Conservation (phyloP, 257 asterid genomes). For the Plantago ovata region DNA sequence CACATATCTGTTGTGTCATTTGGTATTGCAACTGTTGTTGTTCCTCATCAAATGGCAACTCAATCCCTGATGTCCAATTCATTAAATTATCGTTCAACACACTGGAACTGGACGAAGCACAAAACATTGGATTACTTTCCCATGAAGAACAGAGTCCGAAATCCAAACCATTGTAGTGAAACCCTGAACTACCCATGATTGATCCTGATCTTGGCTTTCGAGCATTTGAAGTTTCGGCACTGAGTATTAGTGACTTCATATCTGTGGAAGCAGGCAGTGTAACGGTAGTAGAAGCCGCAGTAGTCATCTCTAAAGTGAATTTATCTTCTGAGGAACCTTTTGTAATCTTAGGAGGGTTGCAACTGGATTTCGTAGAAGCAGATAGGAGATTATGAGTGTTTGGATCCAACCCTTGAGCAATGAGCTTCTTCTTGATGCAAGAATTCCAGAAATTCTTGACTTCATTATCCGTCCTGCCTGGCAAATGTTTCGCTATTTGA, state of each 20-base stretch:
- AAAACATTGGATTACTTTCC: conserved; percentile 24
- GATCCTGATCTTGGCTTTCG: not conserved
- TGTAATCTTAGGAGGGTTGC: conserved; percentile 2
- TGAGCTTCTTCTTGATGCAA: conserved; percentile 78
- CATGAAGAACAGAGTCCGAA: conserved; percentile 28
- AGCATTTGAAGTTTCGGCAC: not conserved
- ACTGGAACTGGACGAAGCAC: conserved; percentile 26
- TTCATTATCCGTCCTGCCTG: conserved; percentile 92
- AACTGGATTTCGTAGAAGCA: conserved; percentile 15
- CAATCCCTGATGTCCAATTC: conserved; percentile 21
- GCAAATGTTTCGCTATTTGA: conserved; percentile 90
- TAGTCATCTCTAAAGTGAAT: conserved; percentile 43
- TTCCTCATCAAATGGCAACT: conserved; percentile 18
- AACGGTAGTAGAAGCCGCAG: conserved; percentile 16
- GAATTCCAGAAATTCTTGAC: conserved; percentile 98
- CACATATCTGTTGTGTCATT: conserved; percentile 6
- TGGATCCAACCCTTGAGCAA: conserved; percentile 90
- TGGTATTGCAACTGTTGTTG: conserved; percentile 21
- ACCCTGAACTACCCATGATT: too few species aligned
- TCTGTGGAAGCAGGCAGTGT: conserved; percentile 15
- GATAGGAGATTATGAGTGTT: conserved; percentile 86
- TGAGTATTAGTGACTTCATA: conserved; percentile 15
- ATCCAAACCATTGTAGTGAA: conserved; percentile 23
- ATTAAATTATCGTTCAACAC: conserved; percentile 25
- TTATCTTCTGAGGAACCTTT: conserved; percentile 10